A percentile compares a stretch with the other conserved stretches of the same genome.
Conservation (phyloP, 305 asterid genomes). For the Fraxinus latifolia region DNA sequence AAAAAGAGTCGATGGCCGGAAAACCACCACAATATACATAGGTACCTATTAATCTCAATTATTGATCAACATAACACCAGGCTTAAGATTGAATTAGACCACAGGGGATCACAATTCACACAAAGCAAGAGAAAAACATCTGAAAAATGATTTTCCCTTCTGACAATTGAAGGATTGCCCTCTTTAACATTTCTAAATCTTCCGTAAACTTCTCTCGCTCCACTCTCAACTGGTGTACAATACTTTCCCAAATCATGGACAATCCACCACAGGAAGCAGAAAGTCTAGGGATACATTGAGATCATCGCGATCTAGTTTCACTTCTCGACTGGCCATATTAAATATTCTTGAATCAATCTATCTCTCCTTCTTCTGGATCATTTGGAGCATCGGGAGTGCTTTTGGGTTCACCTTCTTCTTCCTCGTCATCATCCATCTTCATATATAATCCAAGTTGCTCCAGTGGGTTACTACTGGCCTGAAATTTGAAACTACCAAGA, state of each 20-base stretch:
- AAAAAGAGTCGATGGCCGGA: background rate
- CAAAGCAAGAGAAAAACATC: background rate
- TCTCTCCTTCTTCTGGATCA: conserved; percentile 68
- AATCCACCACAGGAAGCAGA: background rate
- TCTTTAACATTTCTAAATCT: background rate
- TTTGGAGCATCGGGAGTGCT: conserved; percentile 35
- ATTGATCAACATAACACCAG: background rate
- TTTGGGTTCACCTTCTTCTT: conserved; percentile 51
- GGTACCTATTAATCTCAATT: background rate
- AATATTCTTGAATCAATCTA: conserved; percentile 38
- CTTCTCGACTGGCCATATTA: background rate
- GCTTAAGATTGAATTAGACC: background rate
- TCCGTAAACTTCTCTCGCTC: background rate
- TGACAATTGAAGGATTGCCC: background rate
- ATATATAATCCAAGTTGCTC: conserved; percentile 82
- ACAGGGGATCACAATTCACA: background rate
- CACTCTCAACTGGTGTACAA: background rate
- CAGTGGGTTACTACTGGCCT: conserved; percentile 54
- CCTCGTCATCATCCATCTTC: conserved; percentile 78
- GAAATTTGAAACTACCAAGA: conserved; percentile 67
- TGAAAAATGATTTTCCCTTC: background rate
- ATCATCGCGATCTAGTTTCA: background rate
- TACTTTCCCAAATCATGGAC: background rate
- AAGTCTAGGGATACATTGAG: background rate
- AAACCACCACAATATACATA: background rate